phyloP scores from a whole-genome alignment of 148 eudicot genomes.

The Salicornia ramosissima region DNA sequence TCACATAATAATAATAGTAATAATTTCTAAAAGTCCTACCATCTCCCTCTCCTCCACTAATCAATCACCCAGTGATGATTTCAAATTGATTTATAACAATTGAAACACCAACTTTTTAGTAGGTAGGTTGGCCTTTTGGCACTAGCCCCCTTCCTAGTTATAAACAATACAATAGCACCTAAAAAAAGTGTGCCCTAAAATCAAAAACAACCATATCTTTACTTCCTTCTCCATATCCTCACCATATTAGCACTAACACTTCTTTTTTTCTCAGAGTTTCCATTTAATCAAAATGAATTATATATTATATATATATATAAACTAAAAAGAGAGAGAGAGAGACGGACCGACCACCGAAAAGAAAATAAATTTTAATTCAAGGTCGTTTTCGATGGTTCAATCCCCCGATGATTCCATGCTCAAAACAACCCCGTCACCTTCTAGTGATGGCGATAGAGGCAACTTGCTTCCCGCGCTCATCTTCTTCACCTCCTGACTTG shows the following conservation, averaged over 20 bases:
- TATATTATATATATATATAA: not conserved
- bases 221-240: not conserved
- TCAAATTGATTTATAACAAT: slow-evolving; percentile 6
- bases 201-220: slow-evolving; percentile 7
- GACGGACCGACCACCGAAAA: not conserved
- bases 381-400: slow-evolving; percentile 10
- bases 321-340: not conserved
- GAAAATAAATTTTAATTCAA: not conserved
- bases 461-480: slow-evolving; percentile 53
- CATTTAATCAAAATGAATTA: not conserved
- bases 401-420: slow-evolving; percentile 44
- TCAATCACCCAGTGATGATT: slow-evolving; percentile 3
- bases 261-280: slow-evolving; percentile 10
- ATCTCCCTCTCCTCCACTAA: slow-evolving; percentile 1
- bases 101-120: slow-evolving; percentile 22
- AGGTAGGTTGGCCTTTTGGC: slow-evolving; percentile 16
- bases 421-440: slow-evolving; percentile 44
- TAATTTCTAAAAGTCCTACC: slow-evolving; percentile 10
- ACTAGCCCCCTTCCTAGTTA: slow-evolving; percentile 12
- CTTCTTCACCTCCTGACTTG: slow-evolving; percentile 85
- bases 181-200: slow-evolving; percentile 23
- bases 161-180: slow-evolving; percentile 3
- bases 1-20: no score
- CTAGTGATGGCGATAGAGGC: slow-evolving; percentile 36
- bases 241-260: slow-evolving; percentile 18